Evolutionary conservation across 2,329 filamentous ascomycete species (phyloP), one percentile per base, ranked within the genome.

Genomic region (Xylariaceae sp.): DNA sequence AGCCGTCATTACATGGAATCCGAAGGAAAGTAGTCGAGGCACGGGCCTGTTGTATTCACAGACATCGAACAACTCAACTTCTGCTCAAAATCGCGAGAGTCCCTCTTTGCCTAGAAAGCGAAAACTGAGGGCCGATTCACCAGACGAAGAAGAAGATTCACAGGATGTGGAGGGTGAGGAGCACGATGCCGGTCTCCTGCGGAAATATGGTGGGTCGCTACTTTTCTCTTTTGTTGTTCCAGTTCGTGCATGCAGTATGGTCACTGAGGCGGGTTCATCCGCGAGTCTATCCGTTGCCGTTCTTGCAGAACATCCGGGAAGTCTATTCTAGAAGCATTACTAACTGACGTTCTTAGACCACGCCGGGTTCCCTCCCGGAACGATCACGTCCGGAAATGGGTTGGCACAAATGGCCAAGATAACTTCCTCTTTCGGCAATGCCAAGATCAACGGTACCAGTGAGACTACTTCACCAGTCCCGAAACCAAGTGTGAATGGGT

Each of bases 321-420:
- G n/a, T 15, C 11, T 48, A 7, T n/a, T 48, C 35, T 15, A 49
- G 35, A 51, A 13, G 13, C 37, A 60, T 44, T 35, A 30, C 57
- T 72, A 67, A 54, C 70, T 72, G 10, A 30, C 6, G 13, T 54
- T 34, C 55, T 39, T 69, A 63, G 75, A 77, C 53, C 65, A 70
- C 17, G 69, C 74, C 34, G 75, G 75, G 0, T 72, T 77, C 18
- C 75, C 75, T 1, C 68, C 74, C 4, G 75, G 75, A 3, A 74
- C 75, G 1, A 74, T 77, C 44, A 69, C 72, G 10, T 72, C 70
- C 9, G 74, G 74, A 1, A 72, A 69, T 18, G 73, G 74, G 4
- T 64, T 75, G 9, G 60, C 62, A 6, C 67, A 72, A 39, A 74
- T 75, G 69, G 74, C 70, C 10, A 67, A 66, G 9, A 68, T 71